Percentiles rank a stretch among this genome's conserved stretches.
Evolutionary conservation across 2,329 filamentous ascomycete genomes (phyloP).

Genomic region (Didymella exigua): DNA sequence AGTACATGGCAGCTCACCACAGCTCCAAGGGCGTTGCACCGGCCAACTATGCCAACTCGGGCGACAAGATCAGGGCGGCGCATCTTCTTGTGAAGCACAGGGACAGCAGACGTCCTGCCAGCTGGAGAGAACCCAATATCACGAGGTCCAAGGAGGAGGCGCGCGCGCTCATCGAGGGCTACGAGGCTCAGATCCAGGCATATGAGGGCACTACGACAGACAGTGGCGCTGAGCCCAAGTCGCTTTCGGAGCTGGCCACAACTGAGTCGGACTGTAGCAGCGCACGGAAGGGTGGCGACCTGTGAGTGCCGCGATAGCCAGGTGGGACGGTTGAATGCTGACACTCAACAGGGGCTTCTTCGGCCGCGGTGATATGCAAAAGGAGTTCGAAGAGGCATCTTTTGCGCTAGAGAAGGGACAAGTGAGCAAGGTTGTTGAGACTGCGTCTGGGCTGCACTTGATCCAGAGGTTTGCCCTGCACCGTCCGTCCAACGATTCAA

Average conservation of each 20-base stretch:
- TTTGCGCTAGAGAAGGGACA: conserved; percentile 88
- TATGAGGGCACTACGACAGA: conserved; percentile 57
- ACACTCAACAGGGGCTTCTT: conserved; percentile 74
- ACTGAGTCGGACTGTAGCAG: conserved; percentile 96
- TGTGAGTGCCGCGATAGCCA: conserved; percentile 59
- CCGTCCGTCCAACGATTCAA: not conserved
- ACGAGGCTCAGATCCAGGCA: conserved; percentile 77
- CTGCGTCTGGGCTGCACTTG: conserved; percentile 90
- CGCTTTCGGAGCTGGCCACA: conserved; percentile 80
- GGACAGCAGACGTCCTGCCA: conserved; percentile 84
- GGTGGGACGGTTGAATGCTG: not conserved
- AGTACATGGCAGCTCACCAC: conserved; percentile 91
- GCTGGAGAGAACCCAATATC: conserved; percentile 91
- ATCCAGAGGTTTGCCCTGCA: conserved; percentile 77
- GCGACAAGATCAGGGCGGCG: conserved; percentile 88
- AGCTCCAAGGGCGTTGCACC: conserved; percentile 59
- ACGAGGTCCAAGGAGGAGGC: conserved; percentile 89
- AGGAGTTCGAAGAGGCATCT: conserved; percentile 95
- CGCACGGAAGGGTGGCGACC: conserved; percentile 88
- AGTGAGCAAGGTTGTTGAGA: conserved; percentile 86
- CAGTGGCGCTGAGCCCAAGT: conserved; percentile 27
- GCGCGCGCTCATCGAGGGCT: conserved; percentile 71
- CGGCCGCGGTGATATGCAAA: conserved; percentile 94
- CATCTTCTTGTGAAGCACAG: conserved; percentile 94
- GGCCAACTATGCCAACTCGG: conserved; percentile 45